These are phyloP conservation scores for Xerocomellus dryophilus DNA, from an alignment of 768 basidiomycete species.

Conservation along the genomic window DNA sequence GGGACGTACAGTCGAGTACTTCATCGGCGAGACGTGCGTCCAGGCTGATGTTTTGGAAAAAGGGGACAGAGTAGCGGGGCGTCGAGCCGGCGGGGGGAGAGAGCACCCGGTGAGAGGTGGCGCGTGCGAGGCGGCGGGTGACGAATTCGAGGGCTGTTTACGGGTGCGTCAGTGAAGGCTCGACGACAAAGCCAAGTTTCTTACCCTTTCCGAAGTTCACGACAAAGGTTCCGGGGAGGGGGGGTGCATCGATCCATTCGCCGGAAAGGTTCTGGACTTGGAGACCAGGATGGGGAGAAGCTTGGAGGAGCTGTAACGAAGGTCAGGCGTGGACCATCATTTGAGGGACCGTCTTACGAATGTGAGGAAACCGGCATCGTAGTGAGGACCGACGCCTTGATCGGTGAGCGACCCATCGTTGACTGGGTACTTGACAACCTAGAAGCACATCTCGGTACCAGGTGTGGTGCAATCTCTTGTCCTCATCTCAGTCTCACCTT, in stretches of 20 bases:
- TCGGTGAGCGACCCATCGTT: constrained; percentile 43
- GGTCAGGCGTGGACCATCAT: neutral
- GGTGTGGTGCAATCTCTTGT: neutral
- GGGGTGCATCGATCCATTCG: constrained; percentile 79
- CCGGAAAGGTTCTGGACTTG: constrained; percentile 82
- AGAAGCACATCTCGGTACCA: neutral
- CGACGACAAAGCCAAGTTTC: neutral
- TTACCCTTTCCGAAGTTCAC: constrained; percentile 78
- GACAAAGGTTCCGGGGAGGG: constrained; percentile 76
- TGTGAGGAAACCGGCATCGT: constrained; percentile 78
- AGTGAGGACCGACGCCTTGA: constrained; percentile 86
- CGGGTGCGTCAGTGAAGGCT: neutral
- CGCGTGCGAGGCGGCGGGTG: constrained; percentile 70
- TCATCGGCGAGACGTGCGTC: constrained; percentile 47
- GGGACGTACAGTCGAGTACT: constrained; percentile 44
- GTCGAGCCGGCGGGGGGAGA: constrained; percentile 55
- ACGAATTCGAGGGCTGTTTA: constrained; percentile 68
- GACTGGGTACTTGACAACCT: constrained; percentile 72
- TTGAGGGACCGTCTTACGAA: constrained; percentile 43
- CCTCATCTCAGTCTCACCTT: constrained; percentile 39
- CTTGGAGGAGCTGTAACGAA: constrained; percentile 64
- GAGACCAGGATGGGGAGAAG: constrained; percentile 71
- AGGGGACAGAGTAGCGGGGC: constrained; percentile 78
- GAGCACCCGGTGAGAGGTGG: constrained; percentile 78
- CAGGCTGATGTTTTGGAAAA: constrained; percentile 78